A percentile compares a stretch with the other conserved stretches of the same genome.
Conservation (phyloP, 2,329 filamentous ascomycete species). For the Decorospora gaudefroyi region DNA sequence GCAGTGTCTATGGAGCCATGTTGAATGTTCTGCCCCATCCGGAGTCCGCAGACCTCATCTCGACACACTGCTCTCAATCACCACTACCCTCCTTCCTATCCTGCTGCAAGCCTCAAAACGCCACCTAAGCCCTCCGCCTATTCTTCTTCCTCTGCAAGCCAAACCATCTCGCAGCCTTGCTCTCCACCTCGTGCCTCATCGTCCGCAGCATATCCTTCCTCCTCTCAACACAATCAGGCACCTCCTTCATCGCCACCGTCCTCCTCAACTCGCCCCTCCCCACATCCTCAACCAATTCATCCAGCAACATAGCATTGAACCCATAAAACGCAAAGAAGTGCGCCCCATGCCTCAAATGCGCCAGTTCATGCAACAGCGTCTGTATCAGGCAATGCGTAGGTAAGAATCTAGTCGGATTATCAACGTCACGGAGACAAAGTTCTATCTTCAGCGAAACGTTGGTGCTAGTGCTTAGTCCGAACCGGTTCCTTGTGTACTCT, state of each 20-base stretch:
- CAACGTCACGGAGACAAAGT: background rate
- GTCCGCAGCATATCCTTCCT: background rate
- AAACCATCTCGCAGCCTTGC: background rate
- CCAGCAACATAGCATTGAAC: background rate
- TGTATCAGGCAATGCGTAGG: background rate
- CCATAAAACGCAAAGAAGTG: conserved; percentile 1
- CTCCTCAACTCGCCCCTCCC: background rate
- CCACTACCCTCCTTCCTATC: too few relatives aligned
- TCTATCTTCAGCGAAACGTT: background rate
- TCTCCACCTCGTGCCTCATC: background rate
- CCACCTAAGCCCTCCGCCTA: background rate
- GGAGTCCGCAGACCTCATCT: too few relatives aligned
- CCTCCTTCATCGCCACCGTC: background rate
- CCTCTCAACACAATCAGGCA: background rate
- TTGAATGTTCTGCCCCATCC: too few relatives aligned
- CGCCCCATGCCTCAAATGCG: conserved; percentile 4
- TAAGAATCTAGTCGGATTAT: background rate
- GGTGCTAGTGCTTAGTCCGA: background rate
- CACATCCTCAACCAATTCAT: background rate
- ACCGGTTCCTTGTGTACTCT: background rate
- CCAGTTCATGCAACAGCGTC: conserved; percentile 10
- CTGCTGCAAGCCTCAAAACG: too few relatives aligned
- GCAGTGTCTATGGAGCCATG: too few relatives aligned
- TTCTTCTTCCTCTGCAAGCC: background rate
- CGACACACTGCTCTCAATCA: too few relatives aligned